Evolutionary conservation across 352 stramenopile species (phyloP).

Genomic region (Globisporangium perplexum): DNA sequence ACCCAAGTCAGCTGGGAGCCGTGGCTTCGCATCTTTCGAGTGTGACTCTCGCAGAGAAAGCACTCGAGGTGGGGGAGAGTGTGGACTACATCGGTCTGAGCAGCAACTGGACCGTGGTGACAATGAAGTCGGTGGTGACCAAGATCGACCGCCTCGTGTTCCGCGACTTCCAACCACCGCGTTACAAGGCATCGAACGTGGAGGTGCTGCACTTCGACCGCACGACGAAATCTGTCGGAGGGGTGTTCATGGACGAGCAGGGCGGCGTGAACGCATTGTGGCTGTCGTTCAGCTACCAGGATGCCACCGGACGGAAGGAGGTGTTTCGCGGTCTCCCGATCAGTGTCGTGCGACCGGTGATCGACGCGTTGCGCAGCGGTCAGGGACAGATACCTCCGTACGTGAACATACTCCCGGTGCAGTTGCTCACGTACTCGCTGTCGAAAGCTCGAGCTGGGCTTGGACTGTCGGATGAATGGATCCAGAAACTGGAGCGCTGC

Average conservation of each 20-base stretch:
- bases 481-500: slow-evolving; percentile 68
- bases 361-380: slow-evolving; percentile 39
- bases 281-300: slow-evolving; percentile 86
- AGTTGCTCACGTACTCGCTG: slow-evolving; percentile 80
- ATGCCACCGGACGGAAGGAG: slow-evolving; percentile 69
- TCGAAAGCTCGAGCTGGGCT: slow-evolving; percentile 85
- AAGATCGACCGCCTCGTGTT: slow-evolving; percentile 81
- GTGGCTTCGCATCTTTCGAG: slow-evolving; percentile 59
- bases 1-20: slow-evolving; percentile 61
- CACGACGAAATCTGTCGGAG: slow-evolving; percentile 82
- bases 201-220: slow-evolving; percentile 87
- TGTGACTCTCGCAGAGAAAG: slow-evolving; percentile 51
- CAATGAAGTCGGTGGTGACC: slow-evolving; percentile 81
- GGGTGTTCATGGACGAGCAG: slow-evolving; percentile 76
- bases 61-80: slow-evolving; percentile 67
- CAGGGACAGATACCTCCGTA: slow-evolving; percentile 30
- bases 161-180: slow-evolving; percentile 79
- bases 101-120: slow-evolving; percentile 84
- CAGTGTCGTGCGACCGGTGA: slow-evolving; percentile 59
- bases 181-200: slow-evolving; percentile 81
- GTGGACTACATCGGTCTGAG: slow-evolving; percentile 81
- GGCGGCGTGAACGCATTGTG: slow-evolving; percentile 74
- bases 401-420: slow-evolving; percentile 62
- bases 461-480: slow-evolving; percentile 79
- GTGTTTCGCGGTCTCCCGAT: slow-evolving; percentile 76